phyloP scores from a whole-genome alignment of 768 basidiomycete species.

The Boletales sp. region DNA sequence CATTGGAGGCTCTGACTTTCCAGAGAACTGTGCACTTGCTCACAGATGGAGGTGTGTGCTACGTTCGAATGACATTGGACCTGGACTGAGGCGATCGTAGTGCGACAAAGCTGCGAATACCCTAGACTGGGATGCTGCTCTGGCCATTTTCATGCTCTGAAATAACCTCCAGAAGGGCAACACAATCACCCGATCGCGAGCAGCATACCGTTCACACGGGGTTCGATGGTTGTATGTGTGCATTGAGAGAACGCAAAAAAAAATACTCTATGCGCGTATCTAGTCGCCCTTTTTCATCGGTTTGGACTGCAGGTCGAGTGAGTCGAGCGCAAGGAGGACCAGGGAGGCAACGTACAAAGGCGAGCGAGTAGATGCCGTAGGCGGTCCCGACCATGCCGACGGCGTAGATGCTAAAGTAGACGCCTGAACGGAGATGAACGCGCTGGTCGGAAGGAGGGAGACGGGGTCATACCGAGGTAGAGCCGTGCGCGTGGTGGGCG shows the following conservation, averaged over 20 bases:
- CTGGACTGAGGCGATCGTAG: conserved; percentile 34
- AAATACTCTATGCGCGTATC: conserved; percentile 15
- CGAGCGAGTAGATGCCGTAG: conserved; percentile 47
- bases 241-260: conserved; percentile 8
- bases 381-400: conserved; percentile 52
- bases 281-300: conserved; percentile 23
- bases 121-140: background rate
- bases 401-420: conserved; percentile 51
- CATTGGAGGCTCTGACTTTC: conserved; percentile 2
- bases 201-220: background rate
- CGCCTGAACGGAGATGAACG: conserved; percentile 35
- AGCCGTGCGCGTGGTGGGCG: conserved; percentile 59
- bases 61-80: conserved; percentile 21
- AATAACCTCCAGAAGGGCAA: no score
- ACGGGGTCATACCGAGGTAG: conserved; percentile 51
- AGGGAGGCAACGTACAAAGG: conserved; percentile 34
- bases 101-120: conserved; percentile 32
- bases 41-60: conserved; percentile 10
- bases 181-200: no score
- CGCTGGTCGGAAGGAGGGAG: no score
- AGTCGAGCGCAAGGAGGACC: background rate
- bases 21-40: conserved; percentile 9
- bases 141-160: no score
- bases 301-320: conserved; percentile 22
- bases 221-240: conserved; percentile 6